Evolutionary conservation across 2,329 filamentous ascomycete genomes (phyloP).

Genomic region (Sclerotinia trifoliorum): DNA sequence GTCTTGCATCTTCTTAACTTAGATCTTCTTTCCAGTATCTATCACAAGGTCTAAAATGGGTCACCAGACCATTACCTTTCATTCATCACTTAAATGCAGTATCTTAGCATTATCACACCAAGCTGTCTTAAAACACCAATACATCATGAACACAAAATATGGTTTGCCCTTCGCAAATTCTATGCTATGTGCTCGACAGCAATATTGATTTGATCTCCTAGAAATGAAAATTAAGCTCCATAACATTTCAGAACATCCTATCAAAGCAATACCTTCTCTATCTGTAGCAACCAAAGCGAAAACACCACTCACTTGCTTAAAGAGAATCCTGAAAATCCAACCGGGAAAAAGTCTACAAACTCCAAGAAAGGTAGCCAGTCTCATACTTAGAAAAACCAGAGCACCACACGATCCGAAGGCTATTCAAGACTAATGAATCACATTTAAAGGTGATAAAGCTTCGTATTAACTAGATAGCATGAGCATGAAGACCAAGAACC

Average conservation of each 20-base stretch:
- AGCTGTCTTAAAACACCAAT: slow-evolving; percentile 29
- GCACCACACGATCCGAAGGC: background rate
- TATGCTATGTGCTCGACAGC: slow-evolving; percentile 30
- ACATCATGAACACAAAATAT: slow-evolving; percentile 24
- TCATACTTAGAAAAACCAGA: background rate
- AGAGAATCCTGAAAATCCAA: background rate
- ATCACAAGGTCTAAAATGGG: too few relatives aligned
- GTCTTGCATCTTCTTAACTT: slow-evolving; percentile 9
- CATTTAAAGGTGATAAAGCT: background rate
- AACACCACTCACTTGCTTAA: background rate
- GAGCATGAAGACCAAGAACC: background rate
- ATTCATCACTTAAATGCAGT: slow-evolving; percentile 48
- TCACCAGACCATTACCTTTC: background rate
- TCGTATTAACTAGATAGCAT: background rate
- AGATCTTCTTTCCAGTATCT: too few relatives aligned
- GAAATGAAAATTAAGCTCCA: slow-evolving; percentile 7
- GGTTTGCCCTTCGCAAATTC: slow-evolving; percentile 22
- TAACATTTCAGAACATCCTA: background rate
- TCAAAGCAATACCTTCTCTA: background rate
- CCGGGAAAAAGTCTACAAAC: background rate
- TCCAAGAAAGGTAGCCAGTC: background rate
- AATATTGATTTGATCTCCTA: slow-evolving; percentile 26
- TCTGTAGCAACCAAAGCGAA: background rate
- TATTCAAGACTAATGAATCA: background rate
- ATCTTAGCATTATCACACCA: slow-evolving; percentile 55